Percentiles rank a stretch among this genome's conserved stretches.
These are phyloP conservation scores for Ambrosia hybrid DNA, from an alignment of 140 eudicot genomes.

Conservation along the genomic window DNA sequence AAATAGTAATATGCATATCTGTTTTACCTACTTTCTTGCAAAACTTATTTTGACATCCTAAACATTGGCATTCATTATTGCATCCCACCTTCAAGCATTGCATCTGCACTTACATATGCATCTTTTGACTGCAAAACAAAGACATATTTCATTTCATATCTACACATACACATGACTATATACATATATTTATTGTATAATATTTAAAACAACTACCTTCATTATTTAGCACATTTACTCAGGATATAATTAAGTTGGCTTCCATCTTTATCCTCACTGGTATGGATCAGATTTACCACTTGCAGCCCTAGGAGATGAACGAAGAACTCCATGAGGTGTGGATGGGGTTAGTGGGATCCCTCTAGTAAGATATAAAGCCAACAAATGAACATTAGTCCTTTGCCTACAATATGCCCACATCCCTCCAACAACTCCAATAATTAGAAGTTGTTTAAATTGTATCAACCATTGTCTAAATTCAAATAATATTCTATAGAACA, in stretches of 20 bases:
- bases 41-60: conserved; percentile 63
- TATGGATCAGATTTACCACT: too few species aligned
- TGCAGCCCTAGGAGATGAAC: conserved; percentile 18
- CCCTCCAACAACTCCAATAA: conserved; percentile 82
- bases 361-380: conserved; percentile 72
- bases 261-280: too few species aligned
- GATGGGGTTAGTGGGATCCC: conserved; percentile 88
- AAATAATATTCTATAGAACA: too few species aligned
- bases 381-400: conserved; percentile 17
- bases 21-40: conserved; percentile 69
- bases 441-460: conserved; percentile 32
- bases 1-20: conserved; percentile 11
- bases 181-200: too few species aligned
- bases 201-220: too few species aligned
- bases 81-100: conserved; percentile 49
- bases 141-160: too few species aligned
- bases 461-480: background rate
- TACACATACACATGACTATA: too few species aligned
- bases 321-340: conserved; percentile 37
- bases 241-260: too few species aligned
- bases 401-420: conserved; percentile 71
- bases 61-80: conserved; percentile 70
- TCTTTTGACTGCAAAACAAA: too few species aligned
- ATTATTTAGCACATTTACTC: too few species aligned
- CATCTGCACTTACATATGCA: too few species aligned